Base-by-base conservation (phyloP, 495 filamentous ascomycete genomes). In the Lasiosphaeriaceae sp. region DNA sequence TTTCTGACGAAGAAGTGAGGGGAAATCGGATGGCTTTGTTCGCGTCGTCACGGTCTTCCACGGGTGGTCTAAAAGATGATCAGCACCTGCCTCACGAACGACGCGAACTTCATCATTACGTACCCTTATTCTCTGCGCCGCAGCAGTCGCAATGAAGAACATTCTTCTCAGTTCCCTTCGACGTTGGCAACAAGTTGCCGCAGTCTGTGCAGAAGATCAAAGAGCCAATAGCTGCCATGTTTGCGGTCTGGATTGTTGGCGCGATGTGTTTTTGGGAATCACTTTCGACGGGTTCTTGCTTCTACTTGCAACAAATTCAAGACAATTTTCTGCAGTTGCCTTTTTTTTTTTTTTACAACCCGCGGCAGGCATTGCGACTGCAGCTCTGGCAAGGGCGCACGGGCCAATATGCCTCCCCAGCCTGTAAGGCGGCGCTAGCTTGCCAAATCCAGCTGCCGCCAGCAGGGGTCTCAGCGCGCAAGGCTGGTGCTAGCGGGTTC, bases 161-260 rank as follows among this genome's bases (percentile, higher is more conserved):
- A 16, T 85, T 86, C 65, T 90, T 86, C 54, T 82, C 77, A 58
- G 84, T 82, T 39, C 90, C 89, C 48, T 86, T 84, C 21, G 89
- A 89, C 22, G 83, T 80, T 22, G 94, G 90, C 46, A 98, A 81
- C 2, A 97, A 81, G 71, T 96, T 93, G 47, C 93, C 92, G 70
- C 93, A 96, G 68, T 92, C 90, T 17, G 84, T 90, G 75, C 94
- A 97, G 74, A 98, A 98, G 41, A 96, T 84, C 29, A 96, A 77
- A 26, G 91, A 94, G 22, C 91, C 93, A 58, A 96, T 89, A 11
- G 86, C 83, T 56, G 93, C 85, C 91, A 96, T 96, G 26, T 58
- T 75, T 52, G 52, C 35, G 35, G 24, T 50, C n/a, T 31, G 26
- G 9, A 9, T 31, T 9, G 26, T 31, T 31, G 26, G 26, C 26